These are phyloP conservation scores for Arctium minus DNA, from an alignment of 129 eudicot species.

Conservation along the genomic window DNA sequence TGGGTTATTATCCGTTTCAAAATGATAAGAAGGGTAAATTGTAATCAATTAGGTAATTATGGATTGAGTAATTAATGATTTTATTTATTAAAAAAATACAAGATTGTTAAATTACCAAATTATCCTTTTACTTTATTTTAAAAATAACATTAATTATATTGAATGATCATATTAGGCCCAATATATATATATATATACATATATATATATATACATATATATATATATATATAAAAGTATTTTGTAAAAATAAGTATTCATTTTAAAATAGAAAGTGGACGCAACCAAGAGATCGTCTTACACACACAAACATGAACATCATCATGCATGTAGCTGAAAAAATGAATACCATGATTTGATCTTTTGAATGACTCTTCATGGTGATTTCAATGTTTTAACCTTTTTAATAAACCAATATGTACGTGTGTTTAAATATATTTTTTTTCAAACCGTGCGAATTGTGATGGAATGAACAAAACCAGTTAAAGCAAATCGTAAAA, in stretches of 20 bases:
- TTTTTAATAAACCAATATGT: neutral
- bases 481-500: neutral
- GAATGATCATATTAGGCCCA: too few species aligned
- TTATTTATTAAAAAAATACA: too few species aligned
- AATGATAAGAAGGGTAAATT: too few species aligned
- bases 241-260: neutral
- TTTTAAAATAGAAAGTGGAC: neutral
- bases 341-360: neutral
- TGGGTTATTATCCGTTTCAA: too few species aligned
- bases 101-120: too few species aligned
- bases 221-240: neutral
- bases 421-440: too few species aligned
- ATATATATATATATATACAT: too few species aligned
- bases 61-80: too few species aligned
- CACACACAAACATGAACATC: slow-evolving; percentile 12
- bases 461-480: neutral
- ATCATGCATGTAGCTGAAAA: slow-evolving; percentile 14
- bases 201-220: too few species aligned
- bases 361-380: neutral
- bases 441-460: neutral
- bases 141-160: too few species aligned
- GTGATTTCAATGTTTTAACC: neutral
- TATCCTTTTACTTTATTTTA: too few species aligned
- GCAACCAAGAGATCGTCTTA: slow-evolving; percentile 11
- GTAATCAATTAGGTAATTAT: too few species aligned